Conservation (phyloP, 345 rosid genomes). For the Citropsis articulata region DNA sequence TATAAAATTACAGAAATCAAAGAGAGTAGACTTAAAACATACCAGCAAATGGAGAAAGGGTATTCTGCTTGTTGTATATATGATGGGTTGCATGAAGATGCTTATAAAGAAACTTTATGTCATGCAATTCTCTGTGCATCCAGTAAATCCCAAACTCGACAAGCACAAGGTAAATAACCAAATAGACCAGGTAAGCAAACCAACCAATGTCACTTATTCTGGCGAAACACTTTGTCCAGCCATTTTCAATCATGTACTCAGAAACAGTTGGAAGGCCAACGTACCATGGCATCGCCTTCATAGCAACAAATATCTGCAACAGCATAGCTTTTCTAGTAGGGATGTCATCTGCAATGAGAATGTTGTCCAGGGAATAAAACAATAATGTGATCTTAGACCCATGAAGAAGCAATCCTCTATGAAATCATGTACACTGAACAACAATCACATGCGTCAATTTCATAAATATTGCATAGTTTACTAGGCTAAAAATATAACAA, state of each 20-base stretch:
- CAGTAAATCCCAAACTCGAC: slow-evolving; percentile 95
- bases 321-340: slow-evolving; percentile 85
- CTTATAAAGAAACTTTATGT: slow-evolving; percentile 88
- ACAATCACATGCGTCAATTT: not conserved
- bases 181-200: slow-evolving; percentile 43
- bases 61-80: slow-evolving; percentile 95
- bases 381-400: slow-evolving; percentile 4
- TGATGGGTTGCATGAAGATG: slow-evolving; percentile 89
- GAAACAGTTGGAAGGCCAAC: slow-evolving; percentile 76
- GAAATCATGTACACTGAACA: not conserved
- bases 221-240: slow-evolving; percentile 80
- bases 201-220: slow-evolving; percentile 66
- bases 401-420: not conserved
- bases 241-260: slow-evolving; percentile 80
- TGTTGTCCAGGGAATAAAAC: slow-evolving; percentile 9
- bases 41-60: slow-evolving; percentile 98
- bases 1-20: slow-evolving; percentile 3
- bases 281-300: slow-evolving; percentile 98
- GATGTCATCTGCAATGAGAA: slow-evolving; percentile 65
- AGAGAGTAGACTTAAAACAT: slow-evolving; percentile 20
- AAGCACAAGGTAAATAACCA: slow-evolving; percentile 52
- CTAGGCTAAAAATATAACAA: not conserved
- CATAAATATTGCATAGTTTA: not conserved
- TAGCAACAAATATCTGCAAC: slow-evolving; percentile 82
- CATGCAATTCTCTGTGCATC: slow-evolving; percentile 96